Percentiles rank a stretch among this genome's conserved stretches.
Evolutionary conservation across 805 yeast genomes (phyloP).

Genomic region (Myxozyma nipponensis): DNA sequence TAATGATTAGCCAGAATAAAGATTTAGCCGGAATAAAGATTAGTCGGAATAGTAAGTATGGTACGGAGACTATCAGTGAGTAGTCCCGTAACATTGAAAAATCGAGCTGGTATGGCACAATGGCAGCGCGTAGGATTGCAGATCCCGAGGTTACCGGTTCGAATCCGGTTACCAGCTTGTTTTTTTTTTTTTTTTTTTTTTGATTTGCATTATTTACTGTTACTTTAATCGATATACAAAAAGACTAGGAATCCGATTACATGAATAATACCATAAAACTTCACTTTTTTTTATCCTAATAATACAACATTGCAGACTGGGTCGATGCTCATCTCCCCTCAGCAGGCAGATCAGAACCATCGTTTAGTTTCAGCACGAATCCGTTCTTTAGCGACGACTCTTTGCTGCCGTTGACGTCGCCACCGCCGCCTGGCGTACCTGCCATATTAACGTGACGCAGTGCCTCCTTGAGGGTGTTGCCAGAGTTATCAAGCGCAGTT

Average conservation of each 20-base stretch:
- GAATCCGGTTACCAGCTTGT: conserved; percentile 28
- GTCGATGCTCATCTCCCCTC: no score
- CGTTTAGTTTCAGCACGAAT: not conserved
- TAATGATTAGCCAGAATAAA: no score
- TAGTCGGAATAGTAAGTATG: no score
- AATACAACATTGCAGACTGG: no score
- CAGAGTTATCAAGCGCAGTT: conserved; percentile 38
- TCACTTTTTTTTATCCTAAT: no score
- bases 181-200: conserved; percentile 7
- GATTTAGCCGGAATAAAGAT: no score
- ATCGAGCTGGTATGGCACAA: conserved; percentile 27
- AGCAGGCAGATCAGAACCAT: not conserved
- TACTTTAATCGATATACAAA: no score
- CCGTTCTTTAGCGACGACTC: conserved; percentile 4
- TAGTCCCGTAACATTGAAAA: not conserved
- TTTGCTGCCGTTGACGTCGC: not conserved
- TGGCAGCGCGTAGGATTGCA: conserved; percentile 31
- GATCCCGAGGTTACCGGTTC: conserved; percentile 31
- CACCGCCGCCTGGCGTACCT: not conserved
- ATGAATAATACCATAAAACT: no score
- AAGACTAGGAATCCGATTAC: no score
- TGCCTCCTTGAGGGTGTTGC: conserved; percentile 27
- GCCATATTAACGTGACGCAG: conserved; percentile 5
- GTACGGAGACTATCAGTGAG: no score
- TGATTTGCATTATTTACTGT: not conserved